These are phyloP conservation scores for Corrigiola litoralis DNA, from an alignment of 179 eudicot species.

Conservation along the genomic window DNA sequence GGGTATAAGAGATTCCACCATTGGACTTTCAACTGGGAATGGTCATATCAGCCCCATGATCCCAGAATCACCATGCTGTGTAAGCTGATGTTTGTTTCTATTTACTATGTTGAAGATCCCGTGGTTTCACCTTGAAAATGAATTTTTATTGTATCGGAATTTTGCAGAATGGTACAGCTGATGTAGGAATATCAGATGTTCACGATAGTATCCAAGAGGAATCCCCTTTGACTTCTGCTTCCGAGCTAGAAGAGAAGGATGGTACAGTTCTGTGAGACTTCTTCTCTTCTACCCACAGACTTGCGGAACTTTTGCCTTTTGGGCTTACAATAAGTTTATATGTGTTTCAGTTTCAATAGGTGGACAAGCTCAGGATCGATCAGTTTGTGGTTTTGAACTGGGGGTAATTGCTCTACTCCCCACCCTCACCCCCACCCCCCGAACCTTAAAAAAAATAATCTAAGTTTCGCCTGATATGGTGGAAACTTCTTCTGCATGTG, in stretches of 20 bases:
- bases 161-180: conserved; percentile 52
- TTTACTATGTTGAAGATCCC: not conserved
- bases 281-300: not conserved
- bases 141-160: conserved; percentile 8
- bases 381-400: conserved; percentile 14
- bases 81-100: conserved; percentile 25
- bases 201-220: conserved; percentile 36
- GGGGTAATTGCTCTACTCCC: conserved; percentile 21
- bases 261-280: conserved; percentile 24
- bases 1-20: conserved; percentile 22
- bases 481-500: too few species aligned
- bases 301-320: not conserved
- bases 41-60: conserved; percentile 21
- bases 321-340: conserved; percentile 11
- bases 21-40: conserved; percentile 25
- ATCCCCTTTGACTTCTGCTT: conserved; percentile 35
- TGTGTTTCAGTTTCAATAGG: conserved; percentile 23
- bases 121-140: not conserved
- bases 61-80: conserved; percentile 43
- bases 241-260: conserved; percentile 29
- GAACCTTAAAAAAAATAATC: too few species aligned
- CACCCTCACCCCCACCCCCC: not conserved
- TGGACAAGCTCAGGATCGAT: conserved; percentile 18
- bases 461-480: not conserved
- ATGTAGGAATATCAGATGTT: conserved; percentile 34